Base-by-base conservation (phyloP, 257 asterid genomes). In the Leptodermis oblonga region DNA sequence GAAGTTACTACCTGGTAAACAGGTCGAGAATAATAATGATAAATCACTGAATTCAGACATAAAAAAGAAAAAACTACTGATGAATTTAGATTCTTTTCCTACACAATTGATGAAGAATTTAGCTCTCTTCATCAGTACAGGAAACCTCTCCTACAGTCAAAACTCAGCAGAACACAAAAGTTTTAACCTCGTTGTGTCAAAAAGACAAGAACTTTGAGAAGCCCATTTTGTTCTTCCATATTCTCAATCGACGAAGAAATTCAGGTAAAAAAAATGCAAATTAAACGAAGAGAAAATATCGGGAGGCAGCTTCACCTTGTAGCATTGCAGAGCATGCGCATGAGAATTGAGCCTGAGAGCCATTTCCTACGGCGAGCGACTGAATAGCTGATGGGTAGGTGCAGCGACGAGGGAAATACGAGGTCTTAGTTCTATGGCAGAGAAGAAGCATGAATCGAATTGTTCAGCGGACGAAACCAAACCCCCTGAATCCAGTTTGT, bases 291-390 rank as follows among this genome's bases (percentile, higher is more conserved):
- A 62, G 14, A 20, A 22, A 55, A 20, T 7, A 7, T 3, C 1
- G 56, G n/a, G 14, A 37, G 30, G 33, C 18, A 42, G 55, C 67
- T 64, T 26, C 58, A 89, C 92, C 90, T 78, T 82, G 58, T n/a
- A n/a, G n/a, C 70, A 75, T n/a, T 56, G 31, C 42, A 25, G 18
- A 5, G 72, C 74, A 65, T 66, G 74, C 51, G 82, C 81, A 14
- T 87, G 78, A 60, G 88, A 80, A 67, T 77, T 78, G 70, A 85
- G 82, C 68, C 83, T 82, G 82, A 85, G 86, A 65, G 92, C 76
- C 90, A 85, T 89, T 43, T 11, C 65, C 45, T 30, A 58, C 22
- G 4, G 22, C 41, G 41, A 30, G 63, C 4, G 18, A 55, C 41
- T 28, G 63, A 15, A 2, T 58, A 26, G 39, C n/a, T n/a, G n/a